A percentile compares a stretch with the other conserved stretches of the same genome.
Conservation (phyloP, 2,329 filamentous ascomycete species). For the Tolypocladium tundrense region DNA sequence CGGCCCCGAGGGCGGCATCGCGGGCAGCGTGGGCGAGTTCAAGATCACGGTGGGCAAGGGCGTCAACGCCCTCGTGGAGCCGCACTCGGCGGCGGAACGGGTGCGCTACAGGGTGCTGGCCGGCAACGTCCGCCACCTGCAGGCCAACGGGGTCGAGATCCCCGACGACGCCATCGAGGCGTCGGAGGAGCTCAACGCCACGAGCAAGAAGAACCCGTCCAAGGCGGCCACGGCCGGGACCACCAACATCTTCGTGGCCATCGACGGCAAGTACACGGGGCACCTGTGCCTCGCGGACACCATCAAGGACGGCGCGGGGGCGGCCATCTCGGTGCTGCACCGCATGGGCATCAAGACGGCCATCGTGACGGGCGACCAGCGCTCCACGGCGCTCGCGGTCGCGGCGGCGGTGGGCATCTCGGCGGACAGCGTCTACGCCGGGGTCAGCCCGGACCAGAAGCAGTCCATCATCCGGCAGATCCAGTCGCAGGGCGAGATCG, state of each 20-base stretch:
- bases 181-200: constrained; percentile 47
- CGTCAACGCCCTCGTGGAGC: constrained; percentile 73
- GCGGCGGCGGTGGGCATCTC: constrained; percentile 75
- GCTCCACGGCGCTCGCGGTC: constrained; percentile 72
- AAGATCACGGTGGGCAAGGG: constrained; percentile 74
- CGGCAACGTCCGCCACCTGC: constrained; percentile 72
- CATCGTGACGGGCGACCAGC: constrained; percentile 90
- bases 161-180: constrained; percentile 53
- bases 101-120: constrained; percentile 69
- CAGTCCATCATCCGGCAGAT: constrained; percentile 72
- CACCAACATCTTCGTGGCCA: constrained; percentile 85
- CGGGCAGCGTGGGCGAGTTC: constrained; percentile 81
- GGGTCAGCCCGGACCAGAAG: constrained; percentile 86
- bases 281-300: constrained; percentile 79
- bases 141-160: constrained; percentile 57
- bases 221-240: constrained; percentile 45
- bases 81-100: constrained; percentile 55
- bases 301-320: constrained; percentile 77
- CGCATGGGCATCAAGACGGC: constrained; percentile 79
- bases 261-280: constrained; percentile 72
- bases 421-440: constrained; percentile 65
- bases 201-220: constrained; percentile 16
- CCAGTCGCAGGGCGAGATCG: constrained; percentile 62
- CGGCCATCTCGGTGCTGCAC: constrained; percentile 70
- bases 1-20: constrained; percentile 60